Evolutionary conservation across 768 basidiomycete species (phyloP), one percentile per base, ranked within the genome.

Genomic region (Boletus sensibilis): DNA sequence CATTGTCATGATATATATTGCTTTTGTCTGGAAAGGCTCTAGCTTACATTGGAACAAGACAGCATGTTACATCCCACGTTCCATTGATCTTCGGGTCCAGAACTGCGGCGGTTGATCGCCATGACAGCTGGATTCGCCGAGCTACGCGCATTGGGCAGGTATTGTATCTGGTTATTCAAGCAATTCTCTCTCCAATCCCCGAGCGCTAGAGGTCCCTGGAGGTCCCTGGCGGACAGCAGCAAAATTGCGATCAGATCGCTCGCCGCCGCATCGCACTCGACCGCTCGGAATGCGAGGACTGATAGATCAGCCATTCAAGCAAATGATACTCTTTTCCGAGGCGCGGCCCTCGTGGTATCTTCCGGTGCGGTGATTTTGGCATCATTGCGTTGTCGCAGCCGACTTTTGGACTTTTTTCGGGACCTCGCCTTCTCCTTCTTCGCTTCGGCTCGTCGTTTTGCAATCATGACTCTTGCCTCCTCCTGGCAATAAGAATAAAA

Each of bases 371-470:
- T 58, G 37, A 58, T 45, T 39, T 48, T 64, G 46, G 47, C 52
- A 50, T 55, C 51, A 43, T 57, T 48, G 27, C 52, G 31, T 35
- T 14, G 50, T 53, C 39, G 67, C 53, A 57, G 16, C 59, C 55
- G 60, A 49, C 51, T 12, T 40, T 56, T 58, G 47, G 35, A 46
- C 35, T 63, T 55, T 41, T 69, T 78, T 38, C 71, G 68, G 45
- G 58, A 54, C 55, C 65, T 78, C 16, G 65, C 65, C 59, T 75
- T 79, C 43, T 74, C 68, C 64, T 72, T 75, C 67, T 78, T 80
- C 34, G 61, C 65, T 42, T 69, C 72, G 34, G 74, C 68, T 33
- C 69, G 70, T 60, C 69, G 71, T 38, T 74, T 74, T 23, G 67
- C 64, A 25, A 81, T 72, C 46, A 71, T 59, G 8, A 68, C 71